phyloP scores from a whole-genome alignment of 2,329 filamentous ascomycete genomes.

The Alternaria novae-zelandiae region DNA sequence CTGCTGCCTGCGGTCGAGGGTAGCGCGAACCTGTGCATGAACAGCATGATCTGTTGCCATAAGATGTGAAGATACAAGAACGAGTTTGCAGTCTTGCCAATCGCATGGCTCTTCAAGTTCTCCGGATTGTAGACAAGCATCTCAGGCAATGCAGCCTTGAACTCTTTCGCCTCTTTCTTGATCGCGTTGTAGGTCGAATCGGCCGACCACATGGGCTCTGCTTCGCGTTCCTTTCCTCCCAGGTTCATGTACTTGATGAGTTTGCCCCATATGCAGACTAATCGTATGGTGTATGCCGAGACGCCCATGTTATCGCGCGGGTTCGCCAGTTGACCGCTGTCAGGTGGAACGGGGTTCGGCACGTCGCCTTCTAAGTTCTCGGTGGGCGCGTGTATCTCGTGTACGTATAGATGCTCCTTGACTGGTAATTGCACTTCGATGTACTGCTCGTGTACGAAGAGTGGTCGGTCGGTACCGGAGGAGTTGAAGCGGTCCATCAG shows the following conservation, averaged over 20 bases:
- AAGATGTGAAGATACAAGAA: constrained; percentile 92
- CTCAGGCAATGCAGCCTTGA: constrained; percentile 72
- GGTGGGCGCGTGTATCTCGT: constrained; percentile 88
- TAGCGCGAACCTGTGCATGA: constrained; percentile 86
- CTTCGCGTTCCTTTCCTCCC: constrained; percentile 81
- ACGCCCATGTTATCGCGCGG: constrained; percentile 90
- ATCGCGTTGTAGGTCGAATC: constrained; percentile 79
- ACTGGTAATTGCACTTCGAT: constrained; percentile 90
- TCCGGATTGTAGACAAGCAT: constrained; percentile 76
- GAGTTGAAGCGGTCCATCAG: constrained; percentile 98
- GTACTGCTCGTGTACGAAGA: constrained; percentile 88
- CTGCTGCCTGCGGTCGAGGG: constrained; percentile 69
- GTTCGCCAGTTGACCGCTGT: constrained; percentile 69
- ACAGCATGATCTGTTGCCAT: constrained; percentile 86
- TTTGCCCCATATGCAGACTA: constrained; percentile 86
- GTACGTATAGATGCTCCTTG: constrained; percentile 85
- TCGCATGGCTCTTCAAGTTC: constrained; percentile 83
- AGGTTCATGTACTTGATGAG: constrained; percentile 91
- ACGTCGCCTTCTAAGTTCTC: constrained; percentile 79
- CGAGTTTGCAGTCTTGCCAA: constrained; percentile 85
- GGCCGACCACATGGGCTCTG: constrained; percentile 78
- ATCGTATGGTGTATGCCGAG: constrained; percentile 84
- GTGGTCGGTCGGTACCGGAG: constrained; percentile 88
- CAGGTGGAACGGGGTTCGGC: constrained; percentile 65
- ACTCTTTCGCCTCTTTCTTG: constrained; percentile 72